These are phyloP conservation scores for Argentina anserina DNA, from an alignment of 306 rosid genomes.

Conservation along the genomic window DNA sequence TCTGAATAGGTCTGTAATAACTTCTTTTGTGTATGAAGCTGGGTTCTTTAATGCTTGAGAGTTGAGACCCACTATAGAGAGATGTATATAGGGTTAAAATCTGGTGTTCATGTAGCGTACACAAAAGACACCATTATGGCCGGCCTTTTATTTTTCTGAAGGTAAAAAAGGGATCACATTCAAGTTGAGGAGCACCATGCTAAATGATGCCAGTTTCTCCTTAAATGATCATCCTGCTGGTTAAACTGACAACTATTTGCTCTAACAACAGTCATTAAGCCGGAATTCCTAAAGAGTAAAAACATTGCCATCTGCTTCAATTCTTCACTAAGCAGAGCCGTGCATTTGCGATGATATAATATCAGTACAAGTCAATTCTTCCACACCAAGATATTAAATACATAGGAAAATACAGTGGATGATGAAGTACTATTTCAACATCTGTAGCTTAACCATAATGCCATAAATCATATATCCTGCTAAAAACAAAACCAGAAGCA, in stretches of 20 bases:
- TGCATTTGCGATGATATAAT: background rate
- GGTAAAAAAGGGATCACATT: background rate
- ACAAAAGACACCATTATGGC: background rate
- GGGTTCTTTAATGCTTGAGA: background rate
- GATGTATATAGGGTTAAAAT: background rate
- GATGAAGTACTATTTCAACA: background rate
- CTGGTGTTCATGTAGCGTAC: background rate
- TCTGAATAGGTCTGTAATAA: background rate
- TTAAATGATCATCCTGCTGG: background rate
- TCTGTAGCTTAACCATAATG: background rate
- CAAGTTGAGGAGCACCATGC: background rate
- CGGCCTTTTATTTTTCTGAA: background rate
- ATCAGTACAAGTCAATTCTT: background rate
- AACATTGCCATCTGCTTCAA: constrained; percentile 75
- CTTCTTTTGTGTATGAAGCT: background rate
- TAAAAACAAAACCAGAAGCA: background rate
- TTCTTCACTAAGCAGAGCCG: constrained; percentile 69
- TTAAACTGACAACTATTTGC: background rate
- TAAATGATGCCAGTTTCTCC: background rate
- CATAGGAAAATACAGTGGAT: background rate
- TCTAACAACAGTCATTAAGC: background rate
- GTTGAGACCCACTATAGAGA: background rate
- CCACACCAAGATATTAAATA: background rate
- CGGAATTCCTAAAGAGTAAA: background rate
- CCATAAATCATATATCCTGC: background rate